Evolutionary conservation across 768 basidiomycete species (phyloP), one percentile per base, ranked within the genome.

Genomic region (Boletus pseudopeckii): DNA sequence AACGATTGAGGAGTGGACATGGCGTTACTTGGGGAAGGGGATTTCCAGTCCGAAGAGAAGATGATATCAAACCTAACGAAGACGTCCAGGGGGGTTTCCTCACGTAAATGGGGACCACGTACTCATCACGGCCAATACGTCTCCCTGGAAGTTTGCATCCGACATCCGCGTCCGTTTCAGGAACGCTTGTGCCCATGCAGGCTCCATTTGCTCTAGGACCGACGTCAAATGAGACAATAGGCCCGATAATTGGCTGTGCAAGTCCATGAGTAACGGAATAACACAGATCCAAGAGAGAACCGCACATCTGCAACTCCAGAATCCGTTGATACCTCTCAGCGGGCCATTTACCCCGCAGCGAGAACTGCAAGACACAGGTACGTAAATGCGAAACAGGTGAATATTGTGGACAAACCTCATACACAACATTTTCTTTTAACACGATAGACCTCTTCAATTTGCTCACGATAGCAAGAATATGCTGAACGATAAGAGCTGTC

Each of bases 1-100:
- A 81, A 1, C 79, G 74, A 48, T 77, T 69, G 5, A 80, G 64
- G 9, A 80, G 72, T 3, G 83, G 91, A 60, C 85, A 88, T 0
- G 92, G 91, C 3, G 91, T 93, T 50, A 94, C 88, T 63, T 94
- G 92, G 0, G 92, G 92, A 3, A 95, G 74, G 0, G 92, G 83
- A 7, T 73, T 74, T 4, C 89, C 91, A 0, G 86, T 85, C 15
- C 86, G 80, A 17, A 95, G 72, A 8, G 90, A 79, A 0, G 84
- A 85, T 0, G 90, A 86, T 50, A 90, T 83, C 80, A 95, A 81
- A 32, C 80, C 89, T 90, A 32, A 18, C 26, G 30, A 45, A 18
- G 11, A 4, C 9, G 36, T 20, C 38, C 5, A 37, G n/a, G 18
- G 20, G 56, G 24, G 0, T 14, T 11, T 51, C 28, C 1, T 50